Evolutionary conservation across 2,329 filamentous ascomycete species (phyloP), one percentile per base, ranked within the genome.

Genomic region (Rutstroemia sydowiana): DNA sequence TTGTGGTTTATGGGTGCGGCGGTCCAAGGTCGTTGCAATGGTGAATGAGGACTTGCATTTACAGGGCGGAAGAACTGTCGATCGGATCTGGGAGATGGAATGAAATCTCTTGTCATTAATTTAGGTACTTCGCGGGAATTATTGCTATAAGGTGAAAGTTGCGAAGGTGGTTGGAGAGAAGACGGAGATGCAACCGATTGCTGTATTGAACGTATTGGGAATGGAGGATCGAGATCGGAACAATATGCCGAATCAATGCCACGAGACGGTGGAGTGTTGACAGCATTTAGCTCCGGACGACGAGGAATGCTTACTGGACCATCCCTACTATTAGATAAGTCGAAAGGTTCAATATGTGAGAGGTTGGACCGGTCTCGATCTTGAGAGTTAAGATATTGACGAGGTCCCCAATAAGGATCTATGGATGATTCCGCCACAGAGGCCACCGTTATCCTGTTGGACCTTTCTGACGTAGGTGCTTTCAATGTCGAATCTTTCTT

Each of bases 31-130:
- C 65, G 53, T 56, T 84, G 81, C 1, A 84, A 67, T 11, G 81
- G 81, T 5, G 81, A 84, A 58, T 84, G 76, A 3, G 81, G 81
- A 41, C 76, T 82, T 13, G 81, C 81, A 41, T 76, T 75, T 2
- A 84, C 80, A 0, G 81, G 81, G 10, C 75, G 77, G 66, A 82
- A 84, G 58, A 73, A 77, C 56, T 83, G 80, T 48, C 58, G 70
- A 18, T 80, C 77, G 0, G 75, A 78, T 16, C 70, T 69, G 2
- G 76, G 76, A 3, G 61, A 62, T 2, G 61, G 56, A 2, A 63
- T 45, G 49, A 57, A 56, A 23, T 59, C 56, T 34, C 55, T 48
- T 5, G 45, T 50, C 3, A 59, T 39, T 5, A 56, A 46, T n/a
- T 54, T 54, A 32, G 52, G 20, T 20, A 40, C 36, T 14, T 40